Percentiles rank a stretch among this genome's conserved stretches.
Conservation (phyloP, 208 protist genomes). For the Leishmania amazonensis region DNA sequence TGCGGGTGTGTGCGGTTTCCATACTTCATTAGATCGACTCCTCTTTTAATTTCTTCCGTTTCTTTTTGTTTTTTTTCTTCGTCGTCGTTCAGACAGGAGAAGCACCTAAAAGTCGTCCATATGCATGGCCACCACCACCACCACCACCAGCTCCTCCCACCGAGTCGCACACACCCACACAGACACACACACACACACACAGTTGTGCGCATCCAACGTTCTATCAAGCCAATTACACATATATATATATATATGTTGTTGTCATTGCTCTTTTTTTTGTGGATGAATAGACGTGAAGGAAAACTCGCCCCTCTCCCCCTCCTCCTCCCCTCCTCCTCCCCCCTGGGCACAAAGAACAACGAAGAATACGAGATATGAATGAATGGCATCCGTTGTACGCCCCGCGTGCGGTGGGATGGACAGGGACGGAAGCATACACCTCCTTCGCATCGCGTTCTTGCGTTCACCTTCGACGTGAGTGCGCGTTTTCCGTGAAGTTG, state of each 20-base stretch:
- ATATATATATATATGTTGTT: no score
- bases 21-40: not conserved
- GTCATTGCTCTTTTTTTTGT: not conserved
- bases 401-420: no score
- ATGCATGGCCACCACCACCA: not conserved
- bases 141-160: not conserved
- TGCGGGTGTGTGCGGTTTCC: not conserved
- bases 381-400: not conserved
- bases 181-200: no score
- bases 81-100: not conserved
- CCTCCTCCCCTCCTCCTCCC: not conserved
- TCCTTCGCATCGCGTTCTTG: not conserved
- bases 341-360: accelerated
- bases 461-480: not conserved
- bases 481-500: not conserved
- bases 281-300: not conserved
- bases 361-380: not conserved
- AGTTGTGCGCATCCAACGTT: no score
- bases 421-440: no score
- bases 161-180: not conserved
- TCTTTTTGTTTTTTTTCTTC: not conserved
- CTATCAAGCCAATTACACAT: no score
- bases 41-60: not conserved
- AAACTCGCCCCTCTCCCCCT: not conserved
- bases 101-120: not conserved